A percentile compares a stretch with the other conserved stretches of the same genome.
Evolutionary conservation across 208 protist genomes (phyloP).

Genomic region (Crithidia sp.): DNA sequence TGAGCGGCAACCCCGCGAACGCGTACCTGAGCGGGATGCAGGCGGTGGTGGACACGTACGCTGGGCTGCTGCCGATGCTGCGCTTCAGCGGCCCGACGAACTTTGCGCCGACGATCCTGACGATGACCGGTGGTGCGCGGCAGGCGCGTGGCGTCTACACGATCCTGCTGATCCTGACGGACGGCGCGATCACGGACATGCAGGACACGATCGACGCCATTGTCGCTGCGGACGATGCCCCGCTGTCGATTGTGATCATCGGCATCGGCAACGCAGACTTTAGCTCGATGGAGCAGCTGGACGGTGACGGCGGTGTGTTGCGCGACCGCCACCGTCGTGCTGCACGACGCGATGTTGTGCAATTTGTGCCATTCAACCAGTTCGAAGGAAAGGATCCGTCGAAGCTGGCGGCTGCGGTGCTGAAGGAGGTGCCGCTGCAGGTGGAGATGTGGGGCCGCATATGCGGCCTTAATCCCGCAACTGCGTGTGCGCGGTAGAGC

Average conservation of each 20-base stretch:
- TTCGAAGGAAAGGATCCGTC: slow-evolving; percentile 33
- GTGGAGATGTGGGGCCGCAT: slow-evolving; percentile 41
- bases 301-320: slow-evolving; percentile 77
- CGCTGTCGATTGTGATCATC: slow-evolving; percentile 93
- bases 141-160: slow-evolving; percentile 61
- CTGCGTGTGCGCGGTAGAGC: no score
- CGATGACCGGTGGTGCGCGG: slow-evolving; percentile 31
- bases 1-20: slow-evolving; percentile 40
- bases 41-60: slow-evolving; percentile 60
- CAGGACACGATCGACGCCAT: slow-evolving; percentile 79
- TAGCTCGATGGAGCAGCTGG: slow-evolving; percentile 89
- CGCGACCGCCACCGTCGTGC: slow-evolving; percentile 1
- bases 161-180: slow-evolving; percentile 91
- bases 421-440: slow-evolving; percentile 58
- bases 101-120: slow-evolving; percentile 49
- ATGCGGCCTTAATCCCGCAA: not conserved
- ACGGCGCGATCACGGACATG: slow-evolving; percentile 90
- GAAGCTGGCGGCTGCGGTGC: slow-evolving; percentile 52
- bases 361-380: slow-evolving; percentile 76
- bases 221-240: slow-evolving; percentile 68
- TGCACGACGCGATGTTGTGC: slow-evolving; percentile 59
- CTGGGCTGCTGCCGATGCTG: slow-evolving; percentile 32
- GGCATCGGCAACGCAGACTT: slow-evolving; percentile 92
- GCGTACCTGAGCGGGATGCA: slow-evolving; percentile 61
- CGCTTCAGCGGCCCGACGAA: slow-evolving; percentile 72